Evolutionary conservation across 371 early-diverging fungal genomes (phyloP).

Genomic region (Batkoa obscura): DNA sequence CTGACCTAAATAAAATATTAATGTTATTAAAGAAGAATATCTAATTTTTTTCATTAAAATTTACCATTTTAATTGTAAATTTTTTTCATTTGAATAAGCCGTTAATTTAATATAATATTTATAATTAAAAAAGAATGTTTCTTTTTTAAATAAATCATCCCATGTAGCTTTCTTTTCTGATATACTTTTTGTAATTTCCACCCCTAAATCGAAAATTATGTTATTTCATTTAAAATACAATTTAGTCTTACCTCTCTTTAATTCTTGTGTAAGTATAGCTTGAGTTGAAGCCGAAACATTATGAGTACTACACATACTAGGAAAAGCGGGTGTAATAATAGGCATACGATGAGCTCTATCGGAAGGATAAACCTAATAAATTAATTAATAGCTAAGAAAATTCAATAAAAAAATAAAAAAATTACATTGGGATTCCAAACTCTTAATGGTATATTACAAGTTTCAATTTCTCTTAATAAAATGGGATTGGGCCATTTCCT

Average conservation of each 20-base stretch:
- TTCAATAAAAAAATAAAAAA: neutral
- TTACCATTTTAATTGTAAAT: slow-evolving; percentile 55
- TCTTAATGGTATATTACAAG: slow-evolving; percentile 74
- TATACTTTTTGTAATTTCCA: slow-evolving; percentile 48
- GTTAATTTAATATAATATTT: slow-evolving; percentile 85
- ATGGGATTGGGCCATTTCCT: slow-evolving; percentile 96
- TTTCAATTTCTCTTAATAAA: slow-evolving; percentile 77
- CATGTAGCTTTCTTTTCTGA: slow-evolving; percentile 42
- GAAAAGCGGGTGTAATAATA: slow-evolving; percentile 99
- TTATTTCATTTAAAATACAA: neutral
- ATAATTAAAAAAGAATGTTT: slow-evolving; percentile 82
- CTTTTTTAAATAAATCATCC: slow-evolving; percentile 61
- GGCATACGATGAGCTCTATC: slow-evolving; percentile 96
- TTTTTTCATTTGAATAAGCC: slow-evolving; percentile 49
- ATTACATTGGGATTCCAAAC: slow-evolving; percentile 94
- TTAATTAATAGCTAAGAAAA: no score
- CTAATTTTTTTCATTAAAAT: no score
- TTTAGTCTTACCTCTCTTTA: slow-evolving; percentile 33
- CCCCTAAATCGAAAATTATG: slow-evolving; percentile 16
- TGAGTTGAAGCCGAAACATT: slow-evolving; percentile 91
- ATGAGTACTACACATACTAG: slow-evolving; percentile 99
- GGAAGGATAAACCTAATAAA: slow-evolving; percentile 44
- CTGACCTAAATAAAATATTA: slow-evolving; percentile 29
- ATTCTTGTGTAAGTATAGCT: slow-evolving; percentile 67
- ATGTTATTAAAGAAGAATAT: neutral